Base-by-base conservation (phyloP, 441 rosid genomes). In the Adansonia madagascariensis region DNA sequence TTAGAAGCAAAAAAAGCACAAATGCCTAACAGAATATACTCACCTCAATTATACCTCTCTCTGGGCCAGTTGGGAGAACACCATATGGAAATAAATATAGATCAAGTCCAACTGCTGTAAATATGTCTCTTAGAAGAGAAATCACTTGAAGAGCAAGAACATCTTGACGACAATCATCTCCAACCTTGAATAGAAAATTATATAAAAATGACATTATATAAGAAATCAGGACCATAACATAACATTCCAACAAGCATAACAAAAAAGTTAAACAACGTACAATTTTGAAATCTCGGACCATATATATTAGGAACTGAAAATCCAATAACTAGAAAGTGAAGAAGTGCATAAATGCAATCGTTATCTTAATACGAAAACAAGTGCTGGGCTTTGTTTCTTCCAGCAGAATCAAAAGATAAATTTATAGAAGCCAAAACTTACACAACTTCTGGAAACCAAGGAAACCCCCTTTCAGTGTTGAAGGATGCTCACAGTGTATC, bases 141-240 rank as follows among this genome's bases (percentile, higher is more conserved):
- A 97, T 92, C 75, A 97, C 99, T 92, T 97, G 99, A 82, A 94
- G 97, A 61, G 98, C 99, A 82, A 97, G 96, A 81, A 97, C 98
- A 85, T 97, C 99, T 89, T 94, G 99, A 39, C 98, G 91, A 82
- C 99, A 97, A 85, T 97, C 98, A 85, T 97, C 99, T 80, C 99
- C 99, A 76, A 97, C 99, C 99, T 97, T 80, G 14, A 85, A 82
- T 66, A 52, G 82, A 74, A 27, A 75, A 61, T 24, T 47, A 60
- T 35, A 62, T 62, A 68, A 22, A 46, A 20, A 11, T 1, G 47
- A 6, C 57, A 59, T 39, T 56, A 22, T 59, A 44, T 59, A 18
- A 56, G 35, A 47, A 69, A 81, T 70, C 78, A 63, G 18, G 53
- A 72, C 22, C 74, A 67, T 66, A 24, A 24, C 22, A 14, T 22